Percentiles rank a stretch among this genome's conserved stretches.
These are phyloP conservation scores for Suhomyces yuchorum DNA, from an alignment of 1,139 yeast genomes.

Conservation along the genomic window DNA sequence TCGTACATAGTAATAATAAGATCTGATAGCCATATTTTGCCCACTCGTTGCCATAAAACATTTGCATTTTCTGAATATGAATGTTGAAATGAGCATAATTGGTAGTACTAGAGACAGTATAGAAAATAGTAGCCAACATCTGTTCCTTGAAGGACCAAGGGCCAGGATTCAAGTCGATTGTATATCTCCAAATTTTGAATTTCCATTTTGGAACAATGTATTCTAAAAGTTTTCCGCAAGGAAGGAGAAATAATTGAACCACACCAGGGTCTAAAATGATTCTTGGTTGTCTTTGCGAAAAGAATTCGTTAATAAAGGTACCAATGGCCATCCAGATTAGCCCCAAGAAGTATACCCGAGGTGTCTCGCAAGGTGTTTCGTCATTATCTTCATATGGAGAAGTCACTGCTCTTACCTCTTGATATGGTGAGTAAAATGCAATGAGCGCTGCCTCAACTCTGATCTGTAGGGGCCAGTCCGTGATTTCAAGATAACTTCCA, in stretches of 20 bases:
- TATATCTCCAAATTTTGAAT: constrained; percentile 20
- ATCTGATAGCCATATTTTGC: constrained; percentile 21
- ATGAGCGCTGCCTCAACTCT: constrained; percentile 31
- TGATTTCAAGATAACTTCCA: not conserved
- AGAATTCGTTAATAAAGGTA: constrained; percentile 59
- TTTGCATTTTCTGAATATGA: constrained; percentile 18
- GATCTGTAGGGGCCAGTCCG: constrained; percentile 21
- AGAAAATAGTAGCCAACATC: constrained; percentile 24
- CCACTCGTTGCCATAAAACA: constrained; percentile 20
- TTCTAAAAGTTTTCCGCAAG: constrained; percentile 46
- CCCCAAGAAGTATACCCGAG: constrained; percentile 58
- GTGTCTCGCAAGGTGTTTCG: constrained; percentile 52
- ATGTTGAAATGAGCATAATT: constrained; percentile 21
- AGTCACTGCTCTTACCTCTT: constrained; percentile 63
- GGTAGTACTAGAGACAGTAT: constrained; percentile 18
- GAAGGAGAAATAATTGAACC: constrained; percentile 59
- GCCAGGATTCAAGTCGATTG: constrained; percentile 26
- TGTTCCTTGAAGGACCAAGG: constrained; percentile 29
- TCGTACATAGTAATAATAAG: constrained; percentile 20
- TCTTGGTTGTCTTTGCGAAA: constrained; percentile 55
- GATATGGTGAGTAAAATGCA: constrained; percentile 60
- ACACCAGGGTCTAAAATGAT: constrained; percentile 49
- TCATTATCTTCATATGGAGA: constrained; percentile 53
- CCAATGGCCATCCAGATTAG: constrained; percentile 58
- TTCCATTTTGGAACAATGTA: constrained; percentile 27